Conservation (phyloP, 202 grass and related monocot species). For the Panicum hallii region DNA sequence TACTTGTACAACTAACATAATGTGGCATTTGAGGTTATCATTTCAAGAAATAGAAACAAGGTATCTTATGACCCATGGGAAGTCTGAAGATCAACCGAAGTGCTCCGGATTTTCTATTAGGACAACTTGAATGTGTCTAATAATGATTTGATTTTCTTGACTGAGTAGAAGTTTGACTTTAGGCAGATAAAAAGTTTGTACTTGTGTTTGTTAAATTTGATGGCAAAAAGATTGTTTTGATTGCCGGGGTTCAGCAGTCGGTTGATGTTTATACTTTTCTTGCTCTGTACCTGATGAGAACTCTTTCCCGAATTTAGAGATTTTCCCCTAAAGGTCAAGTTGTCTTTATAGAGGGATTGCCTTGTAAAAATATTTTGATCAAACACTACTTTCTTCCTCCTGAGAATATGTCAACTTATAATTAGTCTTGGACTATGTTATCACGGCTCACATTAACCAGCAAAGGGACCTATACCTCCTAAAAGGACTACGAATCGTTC, state of each 20-base stretch:
- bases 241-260: background rate
- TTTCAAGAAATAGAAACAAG: background rate
- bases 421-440: too few species aligned
- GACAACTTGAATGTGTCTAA: conserved; percentile 10
- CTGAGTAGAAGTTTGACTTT: background rate
- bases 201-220: background rate
- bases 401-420: too few species aligned
- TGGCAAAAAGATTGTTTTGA: background rate
- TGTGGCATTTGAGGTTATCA: background rate
- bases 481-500: too few species aligned
- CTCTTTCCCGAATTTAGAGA: background rate
- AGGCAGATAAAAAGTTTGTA: background rate
- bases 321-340: conserved; percentile 1
- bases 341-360: background rate
- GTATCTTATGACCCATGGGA: background rate
- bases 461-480: too few species aligned
- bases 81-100: background rate
- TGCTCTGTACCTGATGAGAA: background rate
- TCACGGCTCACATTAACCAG: too few species aligned
- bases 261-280: background rate
- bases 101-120: background rate
- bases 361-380: too few species aligned
- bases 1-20: background rate
- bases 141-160: background rate
- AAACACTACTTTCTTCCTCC: too few species aligned